Evolutionary conservation across 179 eudicot species (phyloP), one percentile per base, ranked within the genome.

Genomic region (Beta lomatogona): DNA sequence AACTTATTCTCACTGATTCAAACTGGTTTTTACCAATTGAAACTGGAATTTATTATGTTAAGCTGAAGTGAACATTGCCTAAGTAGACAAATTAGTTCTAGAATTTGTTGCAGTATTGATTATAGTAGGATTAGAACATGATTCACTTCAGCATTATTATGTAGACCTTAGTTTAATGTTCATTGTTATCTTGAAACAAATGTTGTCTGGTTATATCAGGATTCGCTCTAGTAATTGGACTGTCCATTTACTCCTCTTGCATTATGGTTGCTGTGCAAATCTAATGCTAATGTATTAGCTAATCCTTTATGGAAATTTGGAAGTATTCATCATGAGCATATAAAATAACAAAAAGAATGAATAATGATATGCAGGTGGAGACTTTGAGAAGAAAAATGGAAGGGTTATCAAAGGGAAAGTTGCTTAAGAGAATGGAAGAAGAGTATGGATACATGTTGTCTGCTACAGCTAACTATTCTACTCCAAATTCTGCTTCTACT

Each of bases 361-460:
- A 73, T 55, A n/a, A 46, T 79, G 74, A 78, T 85, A 4, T 55
- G 25, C 86, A 94, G 94, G 91, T 90, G 76, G 93, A 92, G 86
- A 71, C 61, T 31, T 79, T 91, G 84, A 89, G 88, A 84, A 86
- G 83, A 86, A 94, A 92, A 83, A 88, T 95, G 95, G 98, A 95
- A 72, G 89, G 94, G 57, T 61, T 92, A n/a, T 92, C 99, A 31
- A 94, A 87, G 83, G 97, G 94, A 22, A 89, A 85, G 79, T 80
- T 91, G 79, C 66, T 90, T 58, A 88, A 91, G 81, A 90, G 90
- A 85, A 90, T 91, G 91, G 94, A 91, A 82, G 93, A 90, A 82
- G 95, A 90, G 63, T 92, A 86, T 67, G 90, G 89, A 46, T 81
- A 90, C 52, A 82, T 93, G 89, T 78, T 89, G 79, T 83, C 89